A percentile compares a stretch with the other conserved stretches of the same genome.
Conservation (phyloP, 2,329 filamentous ascomycete genomes). For the Monilinia fructigena region DNA sequence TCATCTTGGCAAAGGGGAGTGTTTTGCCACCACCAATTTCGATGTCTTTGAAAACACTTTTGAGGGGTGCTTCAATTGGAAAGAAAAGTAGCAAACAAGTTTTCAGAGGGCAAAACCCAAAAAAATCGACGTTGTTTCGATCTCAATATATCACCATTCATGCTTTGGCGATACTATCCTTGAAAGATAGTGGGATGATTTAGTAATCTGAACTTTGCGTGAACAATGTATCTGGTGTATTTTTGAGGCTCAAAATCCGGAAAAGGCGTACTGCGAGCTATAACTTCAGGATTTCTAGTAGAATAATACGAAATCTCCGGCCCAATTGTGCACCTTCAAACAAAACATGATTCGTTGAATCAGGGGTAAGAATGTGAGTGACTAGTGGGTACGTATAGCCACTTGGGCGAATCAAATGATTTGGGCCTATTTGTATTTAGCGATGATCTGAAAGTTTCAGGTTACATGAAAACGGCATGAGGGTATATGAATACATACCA, state of each 20-base stretch:
- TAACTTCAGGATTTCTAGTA: slow-evolving; percentile 12
- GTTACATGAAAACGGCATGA: slow-evolving; percentile 19
- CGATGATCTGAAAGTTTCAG: slow-evolving; percentile 31
- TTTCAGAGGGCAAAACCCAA: neutral
- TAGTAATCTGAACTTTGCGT: neutral
- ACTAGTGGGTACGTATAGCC: slow-evolving; percentile 29
- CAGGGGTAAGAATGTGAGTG: slow-evolving; percentile 18
- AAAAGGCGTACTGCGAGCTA: slow-evolving; percentile 1
- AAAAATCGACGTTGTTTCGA: neutral
- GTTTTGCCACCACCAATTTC: neutral
- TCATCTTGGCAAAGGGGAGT: neutral
- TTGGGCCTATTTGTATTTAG: slow-evolving; percentile 32
- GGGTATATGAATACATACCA: slow-evolving; percentile 5
- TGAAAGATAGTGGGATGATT: neutral
- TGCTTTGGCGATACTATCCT: neutral
- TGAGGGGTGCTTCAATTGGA: neutral
- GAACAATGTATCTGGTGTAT: neutral
- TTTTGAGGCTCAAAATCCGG: slow-evolving; percentile 21
- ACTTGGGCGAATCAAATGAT: slow-evolving; percentile 31
- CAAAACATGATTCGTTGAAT: slow-evolving; percentile 27
- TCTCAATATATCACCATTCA: neutral
- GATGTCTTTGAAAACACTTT: neutral
- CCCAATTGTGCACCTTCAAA: slow-evolving; percentile 7
- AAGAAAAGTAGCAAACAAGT: neutral
- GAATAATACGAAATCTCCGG: neutral